Conservation (phyloP, 2,329 filamentous ascomycete genomes). For the Clonostachys byssicola region DNA sequence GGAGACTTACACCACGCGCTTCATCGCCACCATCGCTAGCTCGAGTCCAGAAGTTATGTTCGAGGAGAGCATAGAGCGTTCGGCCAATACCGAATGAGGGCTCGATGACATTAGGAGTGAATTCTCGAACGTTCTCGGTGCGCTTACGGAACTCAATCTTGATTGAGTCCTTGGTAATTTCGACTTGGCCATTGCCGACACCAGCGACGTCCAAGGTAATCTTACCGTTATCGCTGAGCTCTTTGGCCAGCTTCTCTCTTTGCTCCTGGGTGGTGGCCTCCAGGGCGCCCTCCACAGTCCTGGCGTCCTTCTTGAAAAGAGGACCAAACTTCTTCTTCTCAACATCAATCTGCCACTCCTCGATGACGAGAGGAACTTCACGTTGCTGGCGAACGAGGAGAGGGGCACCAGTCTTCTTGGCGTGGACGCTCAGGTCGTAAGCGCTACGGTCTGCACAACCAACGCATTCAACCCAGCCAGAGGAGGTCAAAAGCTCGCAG, state of each 20-base stretch:
- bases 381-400: slow-evolving; percentile 81
- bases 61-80: slow-evolving; percentile 88
- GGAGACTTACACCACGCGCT: slow-evolving; percentile 72
- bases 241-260: slow-evolving; percentile 73
- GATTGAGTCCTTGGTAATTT: slow-evolving; percentile 75
- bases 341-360: slow-evolving; percentile 84
- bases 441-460: slow-evolving; percentile 94
- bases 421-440: slow-evolving; percentile 89
- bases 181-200: slow-evolving; percentile 66
- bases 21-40: slow-evolving; percentile 57
- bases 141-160: slow-evolving; percentile 80
- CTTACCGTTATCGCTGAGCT: slow-evolving; percentile 69
- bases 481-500: slow-evolving; percentile 84
- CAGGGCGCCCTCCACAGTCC: slow-evolving; percentile 76
- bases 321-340: slow-evolving; percentile 97
- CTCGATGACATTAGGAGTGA: slow-evolving; percentile 93
- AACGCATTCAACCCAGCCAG: slow-evolving; percentile 98
- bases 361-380: slow-evolving; percentile 71
- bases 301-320: slow-evolving; percentile 91
- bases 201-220: slow-evolving; percentile 71
- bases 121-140: slow-evolving; percentile 81
- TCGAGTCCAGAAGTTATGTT: slow-evolving; percentile 94
- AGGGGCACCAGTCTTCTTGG: slow-evolving; percentile 85
- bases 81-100: slow-evolving; percentile 96
- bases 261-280: slow-evolving; percentile 73